Evolutionary conservation across 2,329 filamentous ascomycete genomes (phyloP).

Genomic region (Trichoderma polysporum): DNA sequence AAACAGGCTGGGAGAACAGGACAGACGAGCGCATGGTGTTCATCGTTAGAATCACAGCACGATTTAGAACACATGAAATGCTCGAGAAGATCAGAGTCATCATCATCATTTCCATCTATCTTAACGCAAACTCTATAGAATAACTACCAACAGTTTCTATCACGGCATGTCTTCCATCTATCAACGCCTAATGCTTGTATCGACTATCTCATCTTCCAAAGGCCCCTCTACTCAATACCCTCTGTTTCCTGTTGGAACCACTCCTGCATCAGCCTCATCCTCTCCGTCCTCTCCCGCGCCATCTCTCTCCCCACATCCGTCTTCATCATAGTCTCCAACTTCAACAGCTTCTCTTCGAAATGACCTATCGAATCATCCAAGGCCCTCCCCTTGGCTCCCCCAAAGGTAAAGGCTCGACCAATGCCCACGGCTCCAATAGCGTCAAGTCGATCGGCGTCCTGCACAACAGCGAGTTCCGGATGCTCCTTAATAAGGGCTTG

Average conservation of each 20-base stretch:
- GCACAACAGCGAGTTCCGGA: constrained; percentile 70
- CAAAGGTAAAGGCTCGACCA: constrained; percentile 63
- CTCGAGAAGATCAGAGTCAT: not conserved
- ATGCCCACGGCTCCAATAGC: constrained; percentile 85
- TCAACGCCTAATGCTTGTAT: not conserved
- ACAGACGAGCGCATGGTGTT: too few relatives aligned
- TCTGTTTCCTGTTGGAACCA: constrained; percentile 59
- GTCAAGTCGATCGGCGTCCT: constrained; percentile 92
- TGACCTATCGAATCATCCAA: constrained; percentile 69
- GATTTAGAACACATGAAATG: not conserved
- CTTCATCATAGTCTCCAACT: constrained; percentile 65
- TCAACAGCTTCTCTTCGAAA: constrained; percentile 73
- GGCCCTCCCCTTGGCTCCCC: constrained; percentile 60
- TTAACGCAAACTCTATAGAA: not conserved
- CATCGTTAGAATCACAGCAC: too few relatives aligned
- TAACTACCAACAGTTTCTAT: not conserved
- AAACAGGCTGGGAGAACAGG: too few relatives aligned
- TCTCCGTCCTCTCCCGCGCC: constrained; percentile 53
- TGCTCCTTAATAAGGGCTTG: constrained; percentile 59
- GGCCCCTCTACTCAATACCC: constrained; percentile 9
- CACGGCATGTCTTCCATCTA: not conserved
- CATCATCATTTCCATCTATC: not conserved
- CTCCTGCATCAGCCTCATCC: constrained; percentile 51
- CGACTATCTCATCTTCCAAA: not conserved
- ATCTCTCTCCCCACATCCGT: constrained; percentile 54